Percentiles rank a stretch among this genome's conserved stretches.
phyloP scores from a whole-genome alignment of 164 flowering plant species.

The Nymphaea thermarum region DNA sequence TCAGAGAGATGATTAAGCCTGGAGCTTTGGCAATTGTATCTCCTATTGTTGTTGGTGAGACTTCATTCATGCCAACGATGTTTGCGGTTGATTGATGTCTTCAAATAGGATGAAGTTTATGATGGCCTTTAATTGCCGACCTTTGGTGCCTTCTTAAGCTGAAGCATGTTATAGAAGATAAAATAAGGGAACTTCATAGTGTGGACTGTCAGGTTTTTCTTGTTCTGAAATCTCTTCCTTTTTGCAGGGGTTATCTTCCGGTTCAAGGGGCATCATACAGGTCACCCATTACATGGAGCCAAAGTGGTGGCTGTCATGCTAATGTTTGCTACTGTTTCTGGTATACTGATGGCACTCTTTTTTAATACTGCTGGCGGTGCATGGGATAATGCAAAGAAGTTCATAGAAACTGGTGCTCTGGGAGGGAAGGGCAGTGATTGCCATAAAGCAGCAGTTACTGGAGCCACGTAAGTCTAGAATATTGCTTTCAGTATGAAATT shows the following conservation, averaged over 20 bases:
- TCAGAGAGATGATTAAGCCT: slow-evolving; percentile 98
- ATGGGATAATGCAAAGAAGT: slow-evolving; percentile 99
- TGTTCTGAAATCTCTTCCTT: neutral
- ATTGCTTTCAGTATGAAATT: too few relatives aligned
- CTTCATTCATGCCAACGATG: slow-evolving; percentile 1
- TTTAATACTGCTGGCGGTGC: slow-evolving; percentile 98
- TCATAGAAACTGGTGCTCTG: slow-evolving; percentile 88
- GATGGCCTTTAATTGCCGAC: too few relatives aligned
- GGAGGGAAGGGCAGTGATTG: slow-evolving; percentile 98
- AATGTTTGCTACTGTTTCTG: slow-evolving; percentile 96
- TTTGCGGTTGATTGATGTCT: too few relatives aligned
- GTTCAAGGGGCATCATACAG: slow-evolving; percentile 75
- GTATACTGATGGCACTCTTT: slow-evolving; percentile 98
- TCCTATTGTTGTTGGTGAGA: slow-evolving; percentile 75
- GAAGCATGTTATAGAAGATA: too few relatives aligned
- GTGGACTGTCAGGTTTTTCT: neutral
- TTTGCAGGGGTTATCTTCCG: slow-evolving; percentile 75
- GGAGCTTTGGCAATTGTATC: slow-evolving; percentile 93
- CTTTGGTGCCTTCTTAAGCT: too few relatives aligned
- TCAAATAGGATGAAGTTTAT: too few relatives aligned
- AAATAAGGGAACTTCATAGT: too few relatives aligned
- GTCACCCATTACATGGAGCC: slow-evolving; percentile 89
- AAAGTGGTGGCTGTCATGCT: slow-evolving; percentile 93
- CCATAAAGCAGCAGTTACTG: slow-evolving; percentile 94
- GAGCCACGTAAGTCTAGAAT: slow-evolving; percentile 79